Base-by-base conservation (phyloP, 768 basidiomycete genomes). In the Boletellus ananiceps region DNA sequence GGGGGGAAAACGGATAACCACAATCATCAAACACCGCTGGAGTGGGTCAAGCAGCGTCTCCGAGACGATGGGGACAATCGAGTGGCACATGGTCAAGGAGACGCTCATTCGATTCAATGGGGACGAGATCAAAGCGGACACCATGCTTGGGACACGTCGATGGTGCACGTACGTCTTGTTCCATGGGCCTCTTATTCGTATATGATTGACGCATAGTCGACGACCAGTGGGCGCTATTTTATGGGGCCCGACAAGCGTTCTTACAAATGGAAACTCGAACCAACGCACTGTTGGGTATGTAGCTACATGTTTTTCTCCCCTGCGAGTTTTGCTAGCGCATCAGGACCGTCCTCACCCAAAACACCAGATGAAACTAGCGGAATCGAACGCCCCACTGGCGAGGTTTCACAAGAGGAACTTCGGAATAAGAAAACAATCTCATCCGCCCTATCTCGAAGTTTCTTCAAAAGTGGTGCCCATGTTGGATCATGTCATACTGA, bases 201-300 rank as follows among this genome's bases (percentile, higher is more conserved):
- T 15, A 5, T 34, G 12, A 29, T 33, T 50, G 47, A 51, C 29
- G 16, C 9, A 35, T 29, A 16, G 36, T 39, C 23, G 40, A 27
- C 16, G 18, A 47, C 34, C 40, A 71, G 69, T 29, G 60, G 61
- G 8, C 67, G 67, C n/a, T 55, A 61, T 21, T 72, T 69, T 48
- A 47, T 50, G 32, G 71, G 67, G 5, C 68, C 61, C 0, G 69
- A 71, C 34, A 66, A 67, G 5, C 55, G 48, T 31, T 51, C 58
- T 47, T 71, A 71, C 46, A 64, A 65, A n/a, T 73, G 70, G 71
- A 59, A 57, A 12, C 51, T 71, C 4, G 57, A 60, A n/a, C 44
- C 51, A 5, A 57, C 56, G 4, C 59, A 65, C 12, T 63, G 64
- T 23, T 61, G 60, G 60, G 60, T 61, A 59, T 25, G 49, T 54